These are phyloP conservation scores for Malbranchea zuffiana DNA, from an alignment of 2,329 filamentous ascomycete genomes.

Conservation along the genomic window DNA sequence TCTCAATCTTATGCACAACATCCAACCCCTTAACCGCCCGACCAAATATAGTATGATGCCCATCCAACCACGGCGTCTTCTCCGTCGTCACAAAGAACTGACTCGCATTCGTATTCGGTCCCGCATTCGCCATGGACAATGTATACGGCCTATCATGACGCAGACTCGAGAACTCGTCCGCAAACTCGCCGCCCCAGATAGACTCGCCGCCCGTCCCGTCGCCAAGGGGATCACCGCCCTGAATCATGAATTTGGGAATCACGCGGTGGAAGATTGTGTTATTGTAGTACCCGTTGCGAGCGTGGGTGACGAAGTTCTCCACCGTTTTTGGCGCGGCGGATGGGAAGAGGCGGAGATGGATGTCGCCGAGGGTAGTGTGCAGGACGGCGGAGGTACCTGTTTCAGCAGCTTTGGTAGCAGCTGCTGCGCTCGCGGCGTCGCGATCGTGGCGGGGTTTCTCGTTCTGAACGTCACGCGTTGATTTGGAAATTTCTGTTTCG, in stretches of 20 bases:
- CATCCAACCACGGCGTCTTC: slow-evolving; percentile 91
- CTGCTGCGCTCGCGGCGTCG: slow-evolving; percentile 36
- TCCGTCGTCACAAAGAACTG: slow-evolving; percentile 99
- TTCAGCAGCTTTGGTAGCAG: slow-evolving; percentile 53
- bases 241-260: slow-evolving; percentile 98
- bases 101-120: slow-evolving; percentile 85
- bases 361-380: slow-evolving; percentile 89
- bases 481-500: slow-evolving; percentile 70
- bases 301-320: slow-evolving; percentile 93
- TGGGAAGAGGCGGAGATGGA: slow-evolving; percentile 84
- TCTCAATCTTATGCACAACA: slow-evolving; percentile 93
- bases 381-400: slow-evolving; percentile 70
- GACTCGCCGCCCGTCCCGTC: slow-evolving; percentile 84
- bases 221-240: slow-evolving; percentile 68
- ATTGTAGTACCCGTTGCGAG: slow-evolving; percentile 88
- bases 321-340: slow-evolving; percentile 88
- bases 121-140: slow-evolving; percentile 94
- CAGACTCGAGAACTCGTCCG: slow-evolving; percentile 83
- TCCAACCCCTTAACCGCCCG: slow-evolving; percentile 82
- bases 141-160: slow-evolving; percentile 96
- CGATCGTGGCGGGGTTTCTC: slow-evolving; percentile 68
- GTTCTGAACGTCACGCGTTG: slow-evolving; percentile 83
- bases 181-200: slow-evolving; percentile 87
- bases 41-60: slow-evolving; percentile 94
- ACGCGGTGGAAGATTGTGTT: slow-evolving; percentile 95